Conservation (phyloP, 164 flowering plant genomes). For the Amborella trichopoda region DNA sequence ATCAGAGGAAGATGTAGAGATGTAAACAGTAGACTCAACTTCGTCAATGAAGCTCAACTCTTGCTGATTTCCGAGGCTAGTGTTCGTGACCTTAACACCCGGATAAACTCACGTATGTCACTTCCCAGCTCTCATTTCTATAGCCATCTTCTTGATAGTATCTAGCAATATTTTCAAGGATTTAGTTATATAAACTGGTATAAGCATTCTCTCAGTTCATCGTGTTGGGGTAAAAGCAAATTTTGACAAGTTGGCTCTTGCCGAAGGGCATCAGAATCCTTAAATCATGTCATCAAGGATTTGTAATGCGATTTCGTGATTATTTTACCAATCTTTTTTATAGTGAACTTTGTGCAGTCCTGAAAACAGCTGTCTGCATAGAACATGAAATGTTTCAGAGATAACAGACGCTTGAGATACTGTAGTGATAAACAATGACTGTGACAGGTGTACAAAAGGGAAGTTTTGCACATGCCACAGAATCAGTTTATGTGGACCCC, state of each 20-base stretch:
- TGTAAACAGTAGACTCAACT: constrained; percentile 37
- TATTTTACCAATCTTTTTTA: background rate
- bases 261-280: too few species aligned
- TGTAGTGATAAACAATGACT: background rate
- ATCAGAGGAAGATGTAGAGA: constrained; percentile 42
- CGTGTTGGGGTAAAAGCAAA: too few species aligned
- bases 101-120: constrained; percentile 51
- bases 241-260: too few species aligned
- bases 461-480: constrained; percentile 9
- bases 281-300: background rate
- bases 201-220: background rate
- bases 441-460: constrained; percentile 22
- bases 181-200: background rate
- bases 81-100: constrained; percentile 56
- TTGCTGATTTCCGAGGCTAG: constrained; percentile 78
- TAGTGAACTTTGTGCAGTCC: background rate
- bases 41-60: constrained; percentile 87
- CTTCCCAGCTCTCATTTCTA: constrained; percentile 3
- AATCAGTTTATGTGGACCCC: constrained; percentile 30
- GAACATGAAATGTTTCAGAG: background rate
- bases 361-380: background rate
- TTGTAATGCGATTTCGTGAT: background rate
- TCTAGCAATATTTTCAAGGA: background rate
- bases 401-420: background rate
- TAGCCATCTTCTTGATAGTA: background rate